These are phyloP conservation scores for Oxytropis ochrocephala DNA, from an alignment of 306 rosid species.

Conservation along the genomic window DNA sequence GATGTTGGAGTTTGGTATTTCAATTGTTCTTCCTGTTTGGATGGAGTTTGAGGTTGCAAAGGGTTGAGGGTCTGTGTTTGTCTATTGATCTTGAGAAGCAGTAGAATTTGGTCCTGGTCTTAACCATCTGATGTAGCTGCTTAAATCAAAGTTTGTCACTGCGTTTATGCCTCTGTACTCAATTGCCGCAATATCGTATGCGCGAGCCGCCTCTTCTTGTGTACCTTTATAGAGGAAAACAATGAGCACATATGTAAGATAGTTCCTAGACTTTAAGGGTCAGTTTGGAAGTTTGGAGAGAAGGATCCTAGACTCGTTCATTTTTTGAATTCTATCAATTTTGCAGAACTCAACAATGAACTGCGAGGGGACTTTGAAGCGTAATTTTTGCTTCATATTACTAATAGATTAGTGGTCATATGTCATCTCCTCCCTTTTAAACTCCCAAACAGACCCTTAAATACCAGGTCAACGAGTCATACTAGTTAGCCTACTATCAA, in stretches of 20 bases:
- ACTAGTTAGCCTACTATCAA: background rate
- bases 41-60: slow-evolving; percentile 19
- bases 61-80: slow-evolving; percentile 10
- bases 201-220: slow-evolving; percentile 92
- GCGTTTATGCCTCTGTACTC: slow-evolving; percentile 87
- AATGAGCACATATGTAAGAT: slow-evolving; percentile 9
- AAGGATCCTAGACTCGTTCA: too few relatives aligned
- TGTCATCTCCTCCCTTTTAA: too few relatives aligned
- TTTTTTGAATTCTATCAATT: too few relatives aligned
- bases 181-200: slow-evolving; percentile 88
- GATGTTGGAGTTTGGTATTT: slow-evolving; percentile 20
- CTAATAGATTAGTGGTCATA: too few relatives aligned
- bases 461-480: background rate
- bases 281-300: too few relatives aligned
- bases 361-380: too few relatives aligned
- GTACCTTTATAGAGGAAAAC: slow-evolving; percentile 45
- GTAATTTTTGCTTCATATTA: too few relatives aligned
- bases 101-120: slow-evolving; percentile 45
- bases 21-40: slow-evolving; percentile 21
- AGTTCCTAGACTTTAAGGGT: background rate
- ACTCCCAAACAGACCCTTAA: too few relatives aligned
- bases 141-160: slow-evolving; percentile 82
- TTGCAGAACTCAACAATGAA: too few relatives aligned
- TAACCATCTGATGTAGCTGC: slow-evolving; percentile 71
- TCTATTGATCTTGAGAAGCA: slow-evolving; percentile 32